A percentile compares a stretch with the other conserved stretches of the same genome.
Evolutionary conservation across 441 rosid species (phyloP).

Genomic region (Heliophila coronopifolia): DNA sequence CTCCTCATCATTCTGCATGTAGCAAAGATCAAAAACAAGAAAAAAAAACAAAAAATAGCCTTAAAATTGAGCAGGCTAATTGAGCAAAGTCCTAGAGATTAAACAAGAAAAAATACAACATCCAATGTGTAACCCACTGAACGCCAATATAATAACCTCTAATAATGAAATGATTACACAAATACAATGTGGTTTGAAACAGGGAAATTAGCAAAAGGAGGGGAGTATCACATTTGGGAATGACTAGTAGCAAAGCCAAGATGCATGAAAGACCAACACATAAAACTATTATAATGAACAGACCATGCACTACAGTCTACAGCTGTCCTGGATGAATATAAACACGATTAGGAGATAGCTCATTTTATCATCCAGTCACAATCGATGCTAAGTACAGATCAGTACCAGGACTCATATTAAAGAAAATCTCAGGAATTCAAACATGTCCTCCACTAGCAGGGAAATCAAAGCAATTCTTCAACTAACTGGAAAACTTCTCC

Average conservation of each 20-base stretch:
- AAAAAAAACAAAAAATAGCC: not conserved
- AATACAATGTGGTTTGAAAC: not conserved
- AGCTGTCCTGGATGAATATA: not conserved
- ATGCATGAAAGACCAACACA: not conserved
- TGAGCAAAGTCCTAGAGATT: slow-evolving; percentile 3
- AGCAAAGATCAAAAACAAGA: slow-evolving; percentile 19
- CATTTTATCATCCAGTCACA: slow-evolving; percentile 7
- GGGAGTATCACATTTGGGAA: not conserved
- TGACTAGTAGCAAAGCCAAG: slow-evolving; percentile 5
- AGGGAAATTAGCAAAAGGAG: not conserved
- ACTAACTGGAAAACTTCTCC: not conserved
- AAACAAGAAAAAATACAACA: not conserved
- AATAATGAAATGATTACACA: not conserved
- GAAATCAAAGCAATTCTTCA: not conserved
- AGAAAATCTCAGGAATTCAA: not conserved
- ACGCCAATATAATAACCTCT: not conserved
- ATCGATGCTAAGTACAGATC: not conserved
- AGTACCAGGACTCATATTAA: not conserved
- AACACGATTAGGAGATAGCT: not conserved
- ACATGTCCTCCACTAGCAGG: not conserved
- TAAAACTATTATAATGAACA: not conserved
- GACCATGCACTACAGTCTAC: not conserved
- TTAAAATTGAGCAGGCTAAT: not conserved
- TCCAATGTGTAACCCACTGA: not conserved
- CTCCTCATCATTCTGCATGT: slow-evolving; percentile 84